Conservation (phyloP, 352 stramenopile species). For the Elongisporangium prolatum region DNA sequence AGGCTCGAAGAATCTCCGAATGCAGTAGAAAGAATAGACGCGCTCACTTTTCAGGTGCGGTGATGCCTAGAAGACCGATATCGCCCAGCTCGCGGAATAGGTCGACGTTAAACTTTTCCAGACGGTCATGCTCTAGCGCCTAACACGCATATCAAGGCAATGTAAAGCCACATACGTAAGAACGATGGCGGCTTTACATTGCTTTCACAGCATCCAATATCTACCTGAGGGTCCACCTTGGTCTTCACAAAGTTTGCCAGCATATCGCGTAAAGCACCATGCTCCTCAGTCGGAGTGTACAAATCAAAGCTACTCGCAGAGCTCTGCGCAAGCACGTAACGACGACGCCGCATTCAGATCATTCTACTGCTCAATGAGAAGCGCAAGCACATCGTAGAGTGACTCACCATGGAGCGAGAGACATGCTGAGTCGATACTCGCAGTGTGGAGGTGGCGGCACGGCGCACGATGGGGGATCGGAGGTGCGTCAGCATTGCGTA, state of each 20-base stretch:
- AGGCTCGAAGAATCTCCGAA: background rate
- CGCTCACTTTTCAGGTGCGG: conserved; percentile 89
- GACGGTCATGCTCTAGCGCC: conserved; percentile 92
- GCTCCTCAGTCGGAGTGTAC: conserved; percentile 88
- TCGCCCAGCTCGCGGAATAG: conserved; percentile 95
- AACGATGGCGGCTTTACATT: background rate
- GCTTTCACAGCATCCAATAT: background rate
- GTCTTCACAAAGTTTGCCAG: conserved; percentile 91
- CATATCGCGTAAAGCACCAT: conserved; percentile 91
- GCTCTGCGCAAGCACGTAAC: conserved; percentile 2
- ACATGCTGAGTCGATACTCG: background rate
- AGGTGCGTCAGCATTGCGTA: background rate
- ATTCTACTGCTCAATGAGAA: background rate
- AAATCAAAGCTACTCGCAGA: conserved; percentile 43
- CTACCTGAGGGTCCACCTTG: conserved; percentile 96
- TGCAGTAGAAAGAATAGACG: background rate
- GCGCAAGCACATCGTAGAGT: background rate
- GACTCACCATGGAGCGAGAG: background rate
- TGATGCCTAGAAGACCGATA: conserved; percentile 95
- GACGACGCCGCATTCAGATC: background rate
- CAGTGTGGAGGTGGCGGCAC: background rate
- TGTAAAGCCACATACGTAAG: background rate
- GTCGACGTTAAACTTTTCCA: conserved; percentile 97
- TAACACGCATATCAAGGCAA: conserved; percentile 3
- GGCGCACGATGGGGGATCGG: background rate